phyloP scores from a whole-genome alignment of 306 rosid genomes.

The Quercus glauca region DNA sequence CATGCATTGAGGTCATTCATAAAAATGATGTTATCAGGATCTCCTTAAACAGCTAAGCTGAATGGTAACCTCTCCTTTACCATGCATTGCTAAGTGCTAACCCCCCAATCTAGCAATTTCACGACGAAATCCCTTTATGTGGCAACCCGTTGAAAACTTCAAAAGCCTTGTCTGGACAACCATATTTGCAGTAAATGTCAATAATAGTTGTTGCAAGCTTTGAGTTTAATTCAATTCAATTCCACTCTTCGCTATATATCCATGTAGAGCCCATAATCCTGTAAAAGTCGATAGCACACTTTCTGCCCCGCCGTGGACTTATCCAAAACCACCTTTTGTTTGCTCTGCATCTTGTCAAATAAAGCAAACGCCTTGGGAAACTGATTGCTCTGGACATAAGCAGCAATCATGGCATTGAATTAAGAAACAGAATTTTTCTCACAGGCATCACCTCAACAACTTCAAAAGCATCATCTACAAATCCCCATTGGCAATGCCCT shows the following conservation, averaged over 20 bases:
- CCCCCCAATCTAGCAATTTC: constrained; percentile 81
- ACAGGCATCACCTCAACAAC: constrained; percentile 48
- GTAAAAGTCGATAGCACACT: constrained; percentile 63
- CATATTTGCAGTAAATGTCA: constrained; percentile 76
- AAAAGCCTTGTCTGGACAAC: constrained; percentile 55
- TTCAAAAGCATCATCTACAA: constrained; percentile 44
- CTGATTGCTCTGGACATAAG: constrained; percentile 48
- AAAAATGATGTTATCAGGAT: constrained; percentile 39
- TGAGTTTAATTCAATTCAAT: constrained; percentile 40
- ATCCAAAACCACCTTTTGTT: constrained; percentile 38
- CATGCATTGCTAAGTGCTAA: constrained; percentile 73
- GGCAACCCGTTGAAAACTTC: constrained; percentile 39
- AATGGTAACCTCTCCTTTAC: constrained; percentile 43
- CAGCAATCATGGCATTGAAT: constrained; percentile 60
- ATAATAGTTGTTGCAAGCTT: constrained; percentile 55
- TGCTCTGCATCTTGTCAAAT: constrained; percentile 43
- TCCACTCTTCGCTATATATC: constrained; percentile 34
- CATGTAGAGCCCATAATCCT: constrained; percentile 59
- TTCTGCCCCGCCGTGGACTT: constrained; percentile 44
- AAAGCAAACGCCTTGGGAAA: constrained; percentile 53
- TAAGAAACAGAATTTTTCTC: constrained; percentile 48
- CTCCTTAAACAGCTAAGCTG: constrained; percentile 25
- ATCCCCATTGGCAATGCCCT: constrained; percentile 47
- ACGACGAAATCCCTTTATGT: constrained; percentile 42
- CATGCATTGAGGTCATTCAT: constrained; percentile 38